These are phyloP conservation scores for Melampsora medusae DNA, from an alignment of 1,284 basidiomycete species.

Conservation along the genomic window DNA sequence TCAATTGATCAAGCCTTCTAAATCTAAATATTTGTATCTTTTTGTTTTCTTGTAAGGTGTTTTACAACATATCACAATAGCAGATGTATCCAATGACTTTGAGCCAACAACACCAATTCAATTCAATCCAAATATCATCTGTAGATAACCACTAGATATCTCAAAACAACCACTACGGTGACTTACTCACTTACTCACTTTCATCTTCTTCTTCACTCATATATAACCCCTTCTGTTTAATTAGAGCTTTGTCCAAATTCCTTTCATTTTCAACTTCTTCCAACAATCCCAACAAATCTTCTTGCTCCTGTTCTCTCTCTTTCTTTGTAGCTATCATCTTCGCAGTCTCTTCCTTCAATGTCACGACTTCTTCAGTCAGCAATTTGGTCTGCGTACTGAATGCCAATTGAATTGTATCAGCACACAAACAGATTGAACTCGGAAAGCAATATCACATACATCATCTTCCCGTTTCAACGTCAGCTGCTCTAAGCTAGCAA, in stretches of 20 bases:
- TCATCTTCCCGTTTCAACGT: slow-evolving; percentile 52
- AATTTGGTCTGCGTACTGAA: slow-evolving; percentile 6
- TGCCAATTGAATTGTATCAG: no score
- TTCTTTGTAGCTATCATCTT: slow-evolving; percentile 66
- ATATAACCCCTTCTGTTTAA: slow-evolving; percentile 72
- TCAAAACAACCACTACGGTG: no score
- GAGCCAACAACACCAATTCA: no score
- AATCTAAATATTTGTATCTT: no score
- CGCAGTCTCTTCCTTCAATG: slow-evolving; percentile 58
- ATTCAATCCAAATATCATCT: no score
- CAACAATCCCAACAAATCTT: slow-evolving; percentile 85
- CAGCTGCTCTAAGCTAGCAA: slow-evolving; percentile 65
- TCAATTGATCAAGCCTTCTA: no score
- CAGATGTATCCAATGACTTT: no score
- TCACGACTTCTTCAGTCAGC: slow-evolving; percentile 5
- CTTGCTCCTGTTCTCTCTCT: slow-evolving; percentile 89
- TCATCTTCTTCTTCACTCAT: slow-evolving; percentile 70
- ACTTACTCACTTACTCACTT: slow-evolving; percentile 57
- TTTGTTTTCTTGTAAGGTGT: no score
- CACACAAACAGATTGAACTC: no score
- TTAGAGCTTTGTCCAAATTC: slow-evolving; percentile 72
- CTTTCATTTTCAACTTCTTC: slow-evolving; percentile 85
- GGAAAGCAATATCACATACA: slow-evolving; percentile 10
- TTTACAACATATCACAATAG: no score
- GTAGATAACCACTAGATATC: no score